Conservation (phyloP, 2,329 filamentous ascomycete species). For the Colletotrichum neosansevieriae region DNA sequence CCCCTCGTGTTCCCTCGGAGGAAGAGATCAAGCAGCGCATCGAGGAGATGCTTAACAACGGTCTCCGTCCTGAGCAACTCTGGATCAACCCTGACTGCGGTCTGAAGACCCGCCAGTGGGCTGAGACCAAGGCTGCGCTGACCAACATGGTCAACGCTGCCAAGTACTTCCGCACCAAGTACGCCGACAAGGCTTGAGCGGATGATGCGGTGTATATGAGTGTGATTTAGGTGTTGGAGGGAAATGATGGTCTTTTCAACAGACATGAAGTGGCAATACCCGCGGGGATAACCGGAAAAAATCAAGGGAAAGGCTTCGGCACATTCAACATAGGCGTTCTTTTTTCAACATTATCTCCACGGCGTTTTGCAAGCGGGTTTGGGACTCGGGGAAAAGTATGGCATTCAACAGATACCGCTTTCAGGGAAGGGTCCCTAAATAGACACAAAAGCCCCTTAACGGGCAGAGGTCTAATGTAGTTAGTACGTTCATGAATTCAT, state of each 20-base stretch:
- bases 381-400: slow-evolving; percentile 41
- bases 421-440: slow-evolving; percentile 37
- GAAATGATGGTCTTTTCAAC: slow-evolving; percentile 42
- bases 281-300: slow-evolving; percentile 42
- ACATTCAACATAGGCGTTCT: slow-evolving; percentile 43
- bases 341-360: slow-evolving; percentile 42
- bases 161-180: slow-evolving; percentile 95
- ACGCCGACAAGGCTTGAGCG: slow-evolving; percentile 58
- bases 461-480: slow-evolving; percentile 38
- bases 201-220: slow-evolving; percentile 32
- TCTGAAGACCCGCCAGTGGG: slow-evolving; percentile 99
- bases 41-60: slow-evolving; percentile 95
- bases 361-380: slow-evolving; percentile 42
- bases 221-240: slow-evolving; percentile 41
- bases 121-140: slow-evolving; percentile 97
- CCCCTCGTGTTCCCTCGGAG: slow-evolving; percentile 94
- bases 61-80: slow-evolving; percentile 95
- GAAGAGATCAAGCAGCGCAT: slow-evolving; percentile 99
- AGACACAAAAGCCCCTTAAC: slow-evolving; percentile 42
- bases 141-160: slow-evolving; percentile 98
- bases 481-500: slow-evolving; percentile 39
- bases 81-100: slow-evolving; percentile 99
- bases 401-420: slow-evolving; percentile 43
- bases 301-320: slow-evolving; percentile 33
- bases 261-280: slow-evolving; percentile 41